Evolutionary conservation across 768 basidiomycete species (phyloP).

Genomic region (Mycena rosella): DNA sequence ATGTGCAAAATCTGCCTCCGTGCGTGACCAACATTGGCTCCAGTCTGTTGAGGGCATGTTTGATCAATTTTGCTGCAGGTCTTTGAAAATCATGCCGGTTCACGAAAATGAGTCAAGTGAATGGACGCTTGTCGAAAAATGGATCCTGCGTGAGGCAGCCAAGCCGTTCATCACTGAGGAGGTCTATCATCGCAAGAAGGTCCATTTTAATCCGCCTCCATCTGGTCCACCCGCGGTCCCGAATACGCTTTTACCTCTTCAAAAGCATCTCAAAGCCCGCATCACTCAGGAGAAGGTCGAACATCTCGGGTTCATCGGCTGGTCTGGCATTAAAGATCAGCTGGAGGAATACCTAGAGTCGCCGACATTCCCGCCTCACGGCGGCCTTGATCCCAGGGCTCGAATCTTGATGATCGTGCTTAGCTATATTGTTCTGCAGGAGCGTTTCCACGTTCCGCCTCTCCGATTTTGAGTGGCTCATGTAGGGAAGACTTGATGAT

Average conservation of each 20-base stretch:
- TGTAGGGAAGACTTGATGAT: no score
- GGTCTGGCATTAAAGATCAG: constrained; percentile 6
- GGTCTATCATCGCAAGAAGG: constrained; percentile 33
- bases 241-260: constrained; percentile 8
- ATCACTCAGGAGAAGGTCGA: constrained; percentile 25
- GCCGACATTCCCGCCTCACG: constrained; percentile 16
- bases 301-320: constrained; percentile 26
- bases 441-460: constrained; percentile 29
- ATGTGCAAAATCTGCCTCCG: no score
- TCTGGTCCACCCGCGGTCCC: background rate
- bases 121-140: constrained; percentile 30
- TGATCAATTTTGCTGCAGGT: constrained; percentile 7
- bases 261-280: constrained; percentile 24
- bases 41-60: no score
- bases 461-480: background rate
- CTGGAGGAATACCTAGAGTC: constrained; percentile 17
- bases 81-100: constrained; percentile 25
- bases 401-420: constrained; percentile 22
- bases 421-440: constrained; percentile 34
- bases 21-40: no score
- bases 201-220: constrained; percentile 30
- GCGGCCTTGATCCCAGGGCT: constrained; percentile 22
- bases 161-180: constrained; percentile 35
- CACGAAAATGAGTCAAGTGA: background rate
- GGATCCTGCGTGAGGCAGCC: constrained; percentile 34